phyloP scores from a whole-genome alignment of 2,329 filamentous ascomycete genomes.

The Fusarium sp. region DNA sequence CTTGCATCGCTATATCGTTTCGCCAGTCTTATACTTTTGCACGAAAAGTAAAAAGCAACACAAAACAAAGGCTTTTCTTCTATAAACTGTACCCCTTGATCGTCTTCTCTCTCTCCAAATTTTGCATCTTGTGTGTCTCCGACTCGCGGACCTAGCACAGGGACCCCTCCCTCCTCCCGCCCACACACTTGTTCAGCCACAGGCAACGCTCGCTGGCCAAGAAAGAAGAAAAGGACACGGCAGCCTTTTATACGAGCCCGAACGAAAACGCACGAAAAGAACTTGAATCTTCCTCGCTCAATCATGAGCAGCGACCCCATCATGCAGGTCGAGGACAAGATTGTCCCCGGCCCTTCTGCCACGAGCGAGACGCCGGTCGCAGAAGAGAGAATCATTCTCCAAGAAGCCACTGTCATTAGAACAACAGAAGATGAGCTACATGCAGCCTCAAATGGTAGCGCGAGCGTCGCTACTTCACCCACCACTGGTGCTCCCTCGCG shows the following conservation, averaged over 20 bases:
- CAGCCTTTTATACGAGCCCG: conserved; percentile 27
- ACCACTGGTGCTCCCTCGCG: conserved; percentile 40
- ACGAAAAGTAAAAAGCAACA: background rate
- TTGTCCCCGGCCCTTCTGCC: conserved; percentile 21
- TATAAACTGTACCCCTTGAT: conserved; percentile 9
- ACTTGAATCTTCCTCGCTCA: conserved; percentile 25
- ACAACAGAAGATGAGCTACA: conserved; percentile 14
- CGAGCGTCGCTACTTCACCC: conserved; percentile 29
- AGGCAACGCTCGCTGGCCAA: conserved; percentile 16
- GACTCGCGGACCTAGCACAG: conserved; percentile 26
- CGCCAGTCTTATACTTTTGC: conserved; percentile 7
- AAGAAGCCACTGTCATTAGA: conserved; percentile 21
- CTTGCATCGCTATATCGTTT: conserved; percentile 23
- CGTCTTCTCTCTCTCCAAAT: conserved; percentile 10
- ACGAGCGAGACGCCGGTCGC: conserved; percentile 24
- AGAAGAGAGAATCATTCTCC: conserved; percentile 24
- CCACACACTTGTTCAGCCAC: conserved; percentile 28
- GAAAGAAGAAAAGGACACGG: conserved; percentile 18
- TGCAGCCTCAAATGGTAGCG: conserved; percentile 19
- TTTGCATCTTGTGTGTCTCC: conserved; percentile 31
- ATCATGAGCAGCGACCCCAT: conserved; percentile 45
- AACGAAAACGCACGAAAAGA: conserved; percentile 18
- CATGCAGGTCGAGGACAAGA: conserved; percentile 47
- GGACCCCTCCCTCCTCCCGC: conserved; percentile 32
- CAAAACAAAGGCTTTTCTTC: background rate